Base-by-base conservation (phyloP, 352 stramenopile species). In the Pythium grandisporangium region DNA sequence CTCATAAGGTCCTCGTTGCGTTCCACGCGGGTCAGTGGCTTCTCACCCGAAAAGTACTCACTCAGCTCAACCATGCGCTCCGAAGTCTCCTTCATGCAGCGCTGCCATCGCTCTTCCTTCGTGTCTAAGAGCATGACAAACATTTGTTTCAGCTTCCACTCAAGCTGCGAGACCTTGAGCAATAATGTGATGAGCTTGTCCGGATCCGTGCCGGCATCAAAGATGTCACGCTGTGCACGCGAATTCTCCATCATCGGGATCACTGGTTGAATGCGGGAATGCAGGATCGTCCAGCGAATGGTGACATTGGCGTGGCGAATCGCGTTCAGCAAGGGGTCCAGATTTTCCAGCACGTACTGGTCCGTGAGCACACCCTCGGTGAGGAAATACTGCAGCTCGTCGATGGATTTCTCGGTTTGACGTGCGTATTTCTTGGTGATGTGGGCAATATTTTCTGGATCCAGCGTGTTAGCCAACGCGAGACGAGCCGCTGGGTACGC, bases 61-160 rank as follows among this genome's bases (percentile, higher is more conserved):
- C 82, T 89, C 10, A 98, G 54, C 38, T 98, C 91, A 20, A 82
- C 56, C 85, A 98, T 95, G 16, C 91, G 92, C 44, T 95, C 75
- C 1, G 76, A 85, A 1, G 76, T 92, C 42, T 94, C 78, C 20
- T 74, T 81, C 69, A 89, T 90, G 48, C 81, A 96, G 11, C 63
- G 73, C 33, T 91, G 75, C 93, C 93, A 98, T 8, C 88, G 83
- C 16, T 83, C 66, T 58, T 95, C 81, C 62, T 96, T 98, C 36
- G 63, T 89, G 17, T 76, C 82, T 10, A 98, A 59, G 23, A 98
- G 60, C 6, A 75, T 56, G 13, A 81, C 74, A 42, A 98, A 94
- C 63, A 95, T 95, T 48, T 91, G 73, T 64, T 98, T 98, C 2
- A 98, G 61, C 41, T 95, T 92, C 77, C 85, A 96, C 61, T 98